A percentile compares a stretch with the other conserved stretches of the same genome.
phyloP scores from a whole-genome alignment of 495 filamentous ascomycete species.

The Cairneyella variabilis region DNA sequence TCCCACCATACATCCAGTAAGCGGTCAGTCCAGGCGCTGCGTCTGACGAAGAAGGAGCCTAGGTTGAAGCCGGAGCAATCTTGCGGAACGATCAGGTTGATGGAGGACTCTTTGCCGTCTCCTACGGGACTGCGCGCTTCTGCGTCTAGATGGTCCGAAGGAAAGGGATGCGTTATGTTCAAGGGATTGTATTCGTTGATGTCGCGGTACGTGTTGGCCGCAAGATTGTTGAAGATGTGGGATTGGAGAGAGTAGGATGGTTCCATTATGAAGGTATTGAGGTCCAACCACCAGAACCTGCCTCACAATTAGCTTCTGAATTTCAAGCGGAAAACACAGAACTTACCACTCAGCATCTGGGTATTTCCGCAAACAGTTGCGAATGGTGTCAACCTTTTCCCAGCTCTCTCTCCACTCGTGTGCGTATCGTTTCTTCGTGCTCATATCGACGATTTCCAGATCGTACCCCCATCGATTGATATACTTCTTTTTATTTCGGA shows the following conservation, averaged over 20 bases:
- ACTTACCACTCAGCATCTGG: constrained; percentile 90
- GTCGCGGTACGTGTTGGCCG: constrained; percentile 80
- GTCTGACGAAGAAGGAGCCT: constrained; percentile 87
- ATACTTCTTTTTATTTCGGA: constrained; percentile 91
- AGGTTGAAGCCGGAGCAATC: constrained; percentile 97
- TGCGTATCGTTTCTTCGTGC: constrained; percentile 95
- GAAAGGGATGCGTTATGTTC: constrained; percentile 83
- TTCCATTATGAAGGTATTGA: constrained; percentile 98
- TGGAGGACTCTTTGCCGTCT: constrained; percentile 66
- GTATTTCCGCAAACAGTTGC: constrained; percentile 87
- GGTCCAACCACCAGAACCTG: constrained; percentile 99
- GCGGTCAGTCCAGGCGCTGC: constrained; percentile 85
- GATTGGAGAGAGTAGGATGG: constrained; percentile 83
- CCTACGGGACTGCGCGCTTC: constrained; percentile 66
- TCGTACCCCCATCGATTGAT: constrained; percentile 89
- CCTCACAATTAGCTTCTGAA: too few relatives aligned
- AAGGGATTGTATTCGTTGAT: constrained; percentile 95
- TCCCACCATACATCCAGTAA: constrained; percentile 98
- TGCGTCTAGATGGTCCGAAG: constrained; percentile 68
- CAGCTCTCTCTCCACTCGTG: constrained; percentile 99
- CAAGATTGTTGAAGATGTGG: constrained; percentile 83
- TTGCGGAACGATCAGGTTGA: constrained; percentile 86
- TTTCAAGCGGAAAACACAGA: background rate
- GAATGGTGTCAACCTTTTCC: constrained; percentile 97
- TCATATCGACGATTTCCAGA: constrained; percentile 94